Base-by-base conservation (phyloP, 441 rosid species). In the Erodium texanum region DNA sequence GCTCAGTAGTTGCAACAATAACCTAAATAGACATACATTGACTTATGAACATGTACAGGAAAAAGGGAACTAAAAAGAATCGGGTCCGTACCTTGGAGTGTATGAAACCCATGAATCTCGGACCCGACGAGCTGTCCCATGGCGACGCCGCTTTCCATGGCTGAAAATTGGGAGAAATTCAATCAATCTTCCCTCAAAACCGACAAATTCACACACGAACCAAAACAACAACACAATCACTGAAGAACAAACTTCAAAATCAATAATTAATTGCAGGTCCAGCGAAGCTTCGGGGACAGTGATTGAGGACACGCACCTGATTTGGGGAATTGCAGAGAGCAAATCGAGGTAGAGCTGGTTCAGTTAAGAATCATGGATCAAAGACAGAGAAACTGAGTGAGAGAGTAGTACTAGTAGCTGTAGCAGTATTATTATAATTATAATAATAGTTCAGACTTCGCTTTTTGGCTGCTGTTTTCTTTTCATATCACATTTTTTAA, bases 51-150 rank as follows among this genome's bases (percentile, higher is more conserved):
- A 19, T 11, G 20, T 1, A 34, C 3, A 12, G 0, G 48, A 65
- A 67, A 11, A 67, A 11, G 15, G 2, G 66, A 4, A 48, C 15
- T 0, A 9, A 43, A 2, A 2, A 38, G 16, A 43, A 11, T 23
- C 27, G 24, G 19, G 52, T 8, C 24, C 59, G 58, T 73, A 93
- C 99, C 97, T 82, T 76, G 77, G n/a, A 80, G 65, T 3, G 92
- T 86, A 74, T 77, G 93, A 65, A 94, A 94, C 63, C 99, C 99
- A 81, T 94, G 99, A 86, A 91, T 85, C 75, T 94, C 96, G 0
- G 91, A 73, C 74, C 88, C 85, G n/a, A 73, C 82, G 3, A 94
- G 96, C 75, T 32, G 74, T 29, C 36, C 36, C 36, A 4, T 32
- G 36, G 36, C 36, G 36, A 32, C 36, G 36, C 81, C 72, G 24